Base-by-base conservation (phyloP, 2,329 filamentous ascomycete genomes). In the Botrytis paeoniae region DNA sequence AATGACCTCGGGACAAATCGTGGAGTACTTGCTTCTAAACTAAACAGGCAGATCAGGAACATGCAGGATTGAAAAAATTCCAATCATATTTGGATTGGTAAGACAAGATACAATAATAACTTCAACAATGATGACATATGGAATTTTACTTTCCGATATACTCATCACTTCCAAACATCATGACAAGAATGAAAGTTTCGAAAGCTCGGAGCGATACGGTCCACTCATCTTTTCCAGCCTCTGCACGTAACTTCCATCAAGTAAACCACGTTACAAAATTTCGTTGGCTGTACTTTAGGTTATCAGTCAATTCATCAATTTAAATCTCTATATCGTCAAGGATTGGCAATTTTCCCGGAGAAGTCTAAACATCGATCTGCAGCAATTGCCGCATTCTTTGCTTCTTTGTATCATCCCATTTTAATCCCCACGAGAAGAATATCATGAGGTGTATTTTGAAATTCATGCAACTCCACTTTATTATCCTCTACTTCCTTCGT, bases 381-480 rank as follows among this genome's bases (percentile, higher is more conserved):
- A 59, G 43, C 59, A 51, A 73, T 25, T 43, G 73, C 37, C 80
- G 69, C 69, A 7, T 54, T n/a, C 48, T 29, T 59, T 5, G 73
- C 81, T 76, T 83, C 81, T 62, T 82, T 79, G 66, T 82, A 77
- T 74, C 85, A 87, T 0, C 85, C 85, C 4, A 84, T 48, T 2
- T 81, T 32, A 25, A 80, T 74, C 1, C 83, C 84, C 3, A 84
- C 6, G 0, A 84, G 70, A n/a, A 85, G 73, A 9, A 86, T 82
- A 77, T 87, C 86, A 76, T 87, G 86, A 25, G 82, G 81, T 16
- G 81, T 83, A n/a, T 78, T 75, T 68, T 81, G 75, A 76, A 84
- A 83, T 2, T 84, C 78, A 75, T 84, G 80, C 12, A 85, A 73
- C 69, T 80, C 80, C 3, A 86, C 80, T 62, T 80, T 76, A 72